Percentiles rank a stretch among this genome's conserved stretches.
Conservation (phyloP, 163 green algal species). For the Scenedesmus sp. region DNA sequence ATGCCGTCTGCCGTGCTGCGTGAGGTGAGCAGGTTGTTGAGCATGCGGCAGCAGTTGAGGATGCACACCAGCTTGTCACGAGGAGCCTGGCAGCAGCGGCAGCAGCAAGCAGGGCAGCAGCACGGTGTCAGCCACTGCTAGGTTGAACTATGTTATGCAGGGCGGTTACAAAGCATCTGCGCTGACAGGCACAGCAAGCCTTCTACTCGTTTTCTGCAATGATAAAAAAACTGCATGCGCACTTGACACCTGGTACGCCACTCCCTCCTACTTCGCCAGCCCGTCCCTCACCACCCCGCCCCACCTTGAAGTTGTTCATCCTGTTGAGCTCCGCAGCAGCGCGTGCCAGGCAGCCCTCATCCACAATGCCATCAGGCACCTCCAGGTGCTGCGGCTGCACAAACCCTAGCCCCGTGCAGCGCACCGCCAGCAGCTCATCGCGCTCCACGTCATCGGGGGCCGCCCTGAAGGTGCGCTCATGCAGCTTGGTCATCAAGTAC, state of each 20-base stretch:
- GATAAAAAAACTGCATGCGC: background rate
- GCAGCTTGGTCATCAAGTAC: conserved; percentile 98
- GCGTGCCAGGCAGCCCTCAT: conserved; percentile 73
- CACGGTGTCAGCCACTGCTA: background rate
- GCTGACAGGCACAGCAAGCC: too few species aligned
- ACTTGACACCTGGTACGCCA: background rate
- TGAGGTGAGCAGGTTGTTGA: conserved; percentile 65
- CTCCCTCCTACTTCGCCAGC: background rate
- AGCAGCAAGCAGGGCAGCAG: background rate
- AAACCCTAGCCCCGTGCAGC: conserved; percentile 84
- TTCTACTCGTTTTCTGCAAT: background rate
- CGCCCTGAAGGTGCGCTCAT: conserved; percentile 81
- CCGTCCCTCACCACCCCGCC: background rate
- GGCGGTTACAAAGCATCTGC: too few species aligned
- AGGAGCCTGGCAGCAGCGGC: conserved; percentile 77
- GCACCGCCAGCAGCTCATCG: conserved; percentile 73
- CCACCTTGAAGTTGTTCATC: conserved; percentile 86
- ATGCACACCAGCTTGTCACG: conserved; percentile 98
- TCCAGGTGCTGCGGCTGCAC: conserved; percentile 89
- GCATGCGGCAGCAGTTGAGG: conserved; percentile 91
- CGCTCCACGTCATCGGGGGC: conserved; percentile 79
- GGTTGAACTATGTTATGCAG: too few species aligned
- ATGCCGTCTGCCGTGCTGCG: conserved; percentile 36
- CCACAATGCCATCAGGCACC: conserved; percentile 65
- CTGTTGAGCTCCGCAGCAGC: conserved; percentile 89